Evolutionary conservation across 73 alveolate species (phyloP).

Genomic region (Uronychia binucleata): DNA sequence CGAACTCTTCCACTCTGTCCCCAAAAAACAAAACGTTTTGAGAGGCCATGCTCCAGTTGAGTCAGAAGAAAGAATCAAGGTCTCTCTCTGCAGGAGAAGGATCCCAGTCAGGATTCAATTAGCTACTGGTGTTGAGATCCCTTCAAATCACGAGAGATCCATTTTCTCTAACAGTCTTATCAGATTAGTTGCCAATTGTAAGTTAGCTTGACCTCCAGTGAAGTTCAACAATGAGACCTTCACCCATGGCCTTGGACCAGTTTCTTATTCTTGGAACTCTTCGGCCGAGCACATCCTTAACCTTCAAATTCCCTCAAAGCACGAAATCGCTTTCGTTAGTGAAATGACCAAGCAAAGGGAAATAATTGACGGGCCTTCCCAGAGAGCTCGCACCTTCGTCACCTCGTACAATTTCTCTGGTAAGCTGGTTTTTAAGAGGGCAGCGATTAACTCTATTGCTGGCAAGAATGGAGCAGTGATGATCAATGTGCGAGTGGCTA

Average conservation of each 20-base stretch:
- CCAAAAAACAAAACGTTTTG: neutral
- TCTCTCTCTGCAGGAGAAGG: slow-evolving; percentile 30
- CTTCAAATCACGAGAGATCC: slow-evolving; percentile 68
- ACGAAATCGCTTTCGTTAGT: slow-evolving; percentile 4
- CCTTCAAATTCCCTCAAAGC: slow-evolving; percentile 37
- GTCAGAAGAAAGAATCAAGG: slow-evolving; percentile 58
- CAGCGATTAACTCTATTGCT: slow-evolving; percentile 47
- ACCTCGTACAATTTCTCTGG: slow-evolving; percentile 18
- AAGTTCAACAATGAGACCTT: slow-evolving; percentile 80
- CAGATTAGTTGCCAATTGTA: slow-evolving; percentile 65
- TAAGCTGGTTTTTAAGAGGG: slow-evolving; percentile 3
- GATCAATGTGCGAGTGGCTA: slow-evolving; percentile 45
- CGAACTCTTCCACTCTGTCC: slow-evolving; percentile 51
- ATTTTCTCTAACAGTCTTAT: slow-evolving; percentile 76
- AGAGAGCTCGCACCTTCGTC: neutral
- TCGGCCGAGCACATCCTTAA: slow-evolving; percentile 34
- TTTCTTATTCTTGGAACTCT: slow-evolving; percentile 69
- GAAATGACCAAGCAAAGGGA: neutral
- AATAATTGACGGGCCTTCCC: neutral
- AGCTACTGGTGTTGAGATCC: slow-evolving; percentile 76
- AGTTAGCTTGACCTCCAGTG: neutral
- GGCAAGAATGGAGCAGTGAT: slow-evolving; percentile 52
- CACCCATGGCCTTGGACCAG: slow-evolving; percentile 83
- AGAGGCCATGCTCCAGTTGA: neutral
- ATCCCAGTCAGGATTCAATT: slow-evolving; percentile 78